Conservation (phyloP, 768 basidiomycete species). For the Lactifluus volemus region DNA sequence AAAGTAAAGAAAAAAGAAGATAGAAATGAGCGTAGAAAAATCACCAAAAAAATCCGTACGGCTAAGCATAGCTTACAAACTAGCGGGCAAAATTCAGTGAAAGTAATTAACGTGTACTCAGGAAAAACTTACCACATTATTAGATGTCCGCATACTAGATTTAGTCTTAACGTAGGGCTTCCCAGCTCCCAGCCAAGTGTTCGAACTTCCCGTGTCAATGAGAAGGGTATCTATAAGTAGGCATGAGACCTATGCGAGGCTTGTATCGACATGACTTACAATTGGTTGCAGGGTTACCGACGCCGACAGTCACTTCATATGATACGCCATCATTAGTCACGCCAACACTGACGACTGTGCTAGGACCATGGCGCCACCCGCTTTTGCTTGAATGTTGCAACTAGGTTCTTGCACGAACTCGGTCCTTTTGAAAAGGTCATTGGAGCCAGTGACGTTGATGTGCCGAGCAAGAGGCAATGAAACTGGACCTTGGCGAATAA, state of each 20-base stretch:
- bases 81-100: slow-evolving; percentile 19
- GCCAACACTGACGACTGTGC: slow-evolving; percentile 24
- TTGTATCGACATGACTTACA: slow-evolving; percentile 30
- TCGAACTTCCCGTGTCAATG: slow-evolving; percentile 61
- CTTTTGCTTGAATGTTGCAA: slow-evolving; percentile 32
- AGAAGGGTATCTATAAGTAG: slow-evolving; percentile 35
- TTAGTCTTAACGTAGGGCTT: slow-evolving; percentile 38
- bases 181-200: slow-evolving; percentile 60
- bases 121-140: slow-evolving; percentile 37
- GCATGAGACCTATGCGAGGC: neutral
- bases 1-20: neutral
- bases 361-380: slow-evolving; percentile 19
- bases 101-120: neutral
- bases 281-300: slow-evolving; percentile 43
- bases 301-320: slow-evolving; percentile 33
- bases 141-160: slow-evolving; percentile 38
- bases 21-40: neutral
- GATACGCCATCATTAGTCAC: slow-evolving; percentile 35
- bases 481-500: slow-evolving; percentile 20
- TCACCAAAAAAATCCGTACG: slow-evolving; percentile 31
- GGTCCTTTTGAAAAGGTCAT: slow-evolving; percentile 45
- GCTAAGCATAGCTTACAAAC: slow-evolving; percentile 46
- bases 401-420: slow-evolving; percentile 41
- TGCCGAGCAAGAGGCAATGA: slow-evolving; percentile 47
- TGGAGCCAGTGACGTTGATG: slow-evolving; percentile 43